These are phyloP conservation scores for Aschersonia sp. DNA, from an alignment of 2,329 filamentous ascomycete genomes.

Conservation along the genomic window DNA sequence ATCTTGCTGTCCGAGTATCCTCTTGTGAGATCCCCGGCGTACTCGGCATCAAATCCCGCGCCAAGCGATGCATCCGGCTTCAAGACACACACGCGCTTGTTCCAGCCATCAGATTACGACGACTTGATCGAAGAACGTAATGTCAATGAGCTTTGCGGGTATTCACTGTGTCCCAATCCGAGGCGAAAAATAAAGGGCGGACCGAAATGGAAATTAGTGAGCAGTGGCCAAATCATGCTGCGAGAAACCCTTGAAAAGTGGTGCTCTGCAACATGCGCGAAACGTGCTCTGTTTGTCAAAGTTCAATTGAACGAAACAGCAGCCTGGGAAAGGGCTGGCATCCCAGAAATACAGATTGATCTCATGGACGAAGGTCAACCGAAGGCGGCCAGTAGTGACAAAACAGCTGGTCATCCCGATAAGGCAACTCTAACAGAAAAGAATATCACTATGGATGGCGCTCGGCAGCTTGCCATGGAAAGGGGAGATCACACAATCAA, in stretches of 20 bases:
- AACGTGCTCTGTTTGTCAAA: conserved; percentile 69
- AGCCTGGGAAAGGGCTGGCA: conserved; percentile 63
- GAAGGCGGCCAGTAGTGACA: conserved; percentile 15
- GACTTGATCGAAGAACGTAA: conserved; percentile 81
- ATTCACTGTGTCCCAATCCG: conserved; percentile 59
- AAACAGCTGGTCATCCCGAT: conserved; percentile 21
- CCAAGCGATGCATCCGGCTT: conserved; percentile 49
- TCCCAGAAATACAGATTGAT: conserved; percentile 40
- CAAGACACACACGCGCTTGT: conserved; percentile 50
- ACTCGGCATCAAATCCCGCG: conserved; percentile 32
- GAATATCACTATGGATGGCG: conserved; percentile 22
- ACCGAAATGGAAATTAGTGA: conserved; percentile 54
- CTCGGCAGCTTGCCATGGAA: conserved; percentile 33
- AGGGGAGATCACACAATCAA: conserved; percentile 20
- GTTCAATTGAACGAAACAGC: conserved; percentile 78
- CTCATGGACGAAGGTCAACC: conserved; percentile 52
- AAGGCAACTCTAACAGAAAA: conserved; percentile 29
- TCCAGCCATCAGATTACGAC: conserved; percentile 82
- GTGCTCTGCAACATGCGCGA: conserved; percentile 70
- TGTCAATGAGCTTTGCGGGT: conserved; percentile 69
- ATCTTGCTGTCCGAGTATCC: conserved; percentile 54
- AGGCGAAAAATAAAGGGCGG: conserved; percentile 39
- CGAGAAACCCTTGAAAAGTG: conserved; percentile 66
- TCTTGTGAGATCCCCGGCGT: conserved; percentile 13
- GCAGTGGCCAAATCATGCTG: conserved; percentile 44